phyloP scores from a whole-genome alignment of 2,329 filamentous ascomycete genomes.

The Penicillium sp. region DNA sequence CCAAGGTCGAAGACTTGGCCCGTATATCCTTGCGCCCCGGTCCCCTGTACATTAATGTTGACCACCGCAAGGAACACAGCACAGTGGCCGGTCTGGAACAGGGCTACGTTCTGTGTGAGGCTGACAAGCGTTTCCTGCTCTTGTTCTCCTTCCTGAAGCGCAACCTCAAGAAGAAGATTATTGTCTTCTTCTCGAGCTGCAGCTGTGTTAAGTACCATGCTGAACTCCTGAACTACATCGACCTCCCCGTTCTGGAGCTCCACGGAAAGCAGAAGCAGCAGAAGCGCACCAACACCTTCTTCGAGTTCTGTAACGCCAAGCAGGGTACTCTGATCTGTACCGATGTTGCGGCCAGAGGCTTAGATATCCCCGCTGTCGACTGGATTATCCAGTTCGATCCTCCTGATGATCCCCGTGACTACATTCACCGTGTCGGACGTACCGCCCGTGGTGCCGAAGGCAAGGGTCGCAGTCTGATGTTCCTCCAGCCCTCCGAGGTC shows the following conservation, averaged over 20 bases:
- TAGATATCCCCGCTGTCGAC: slow-evolving; percentile 94
- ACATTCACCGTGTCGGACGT: slow-evolving; percentile 94
- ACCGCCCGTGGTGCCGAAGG: slow-evolving; percentile 82
- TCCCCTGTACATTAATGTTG: slow-evolving; percentile 95
- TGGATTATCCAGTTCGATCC: slow-evolving; percentile 97
- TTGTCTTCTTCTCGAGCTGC: slow-evolving; percentile 93
- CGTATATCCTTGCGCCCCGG: slow-evolving; percentile 89
- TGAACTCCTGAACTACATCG: slow-evolving; percentile 96
- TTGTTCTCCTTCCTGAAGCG: slow-evolving; percentile 93
- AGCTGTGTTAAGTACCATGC: slow-evolving; percentile 95
- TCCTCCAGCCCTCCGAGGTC: slow-evolving; percentile 87
- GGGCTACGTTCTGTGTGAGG: slow-evolving; percentile 91
- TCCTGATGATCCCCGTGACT: slow-evolving; percentile 84
- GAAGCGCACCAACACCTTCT: slow-evolving; percentile 98
- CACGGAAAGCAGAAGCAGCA: slow-evolving; percentile 98
- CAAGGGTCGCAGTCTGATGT: slow-evolving; percentile 88
- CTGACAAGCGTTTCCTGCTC: slow-evolving; percentile 89
- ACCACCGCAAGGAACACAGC: slow-evolving; percentile 82
- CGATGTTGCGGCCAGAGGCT: slow-evolving; percentile 89
- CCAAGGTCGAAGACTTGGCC: slow-evolving; percentile 95
- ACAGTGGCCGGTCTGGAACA: slow-evolving; percentile 95
- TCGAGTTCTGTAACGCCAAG: slow-evolving; percentile 87
- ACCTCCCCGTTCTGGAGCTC: slow-evolving; percentile 81
- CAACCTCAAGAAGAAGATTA: slow-evolving; percentile 93
- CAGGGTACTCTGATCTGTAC: slow-evolving; percentile 92